These are phyloP conservation scores for Yarrowia porcina DNA, from an alignment of 805 yeast species.

Conservation along the genomic window DNA sequence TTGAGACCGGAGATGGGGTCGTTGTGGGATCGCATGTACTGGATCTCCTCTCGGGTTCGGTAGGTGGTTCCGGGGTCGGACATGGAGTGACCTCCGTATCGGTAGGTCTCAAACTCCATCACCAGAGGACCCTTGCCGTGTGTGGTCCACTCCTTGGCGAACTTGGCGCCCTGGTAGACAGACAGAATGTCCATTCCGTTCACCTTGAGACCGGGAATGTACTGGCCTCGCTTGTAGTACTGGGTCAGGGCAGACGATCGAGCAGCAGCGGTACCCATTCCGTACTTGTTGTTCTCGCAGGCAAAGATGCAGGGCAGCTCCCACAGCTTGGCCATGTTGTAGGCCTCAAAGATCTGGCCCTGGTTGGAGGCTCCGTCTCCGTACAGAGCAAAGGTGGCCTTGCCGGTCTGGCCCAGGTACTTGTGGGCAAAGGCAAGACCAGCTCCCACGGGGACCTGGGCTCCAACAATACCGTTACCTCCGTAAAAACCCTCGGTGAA, in stretches of 20 bases:
- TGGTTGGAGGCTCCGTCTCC: slow-evolving; percentile 99
- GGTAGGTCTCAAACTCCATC: slow-evolving; percentile 94
- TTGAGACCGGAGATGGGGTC: slow-evolving; percentile 97
- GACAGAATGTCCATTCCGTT: slow-evolving; percentile 99
- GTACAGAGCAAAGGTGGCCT: slow-evolving; percentile 80
- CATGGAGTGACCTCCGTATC: slow-evolving; percentile 99
- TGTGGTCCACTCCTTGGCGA: slow-evolving; percentile 94
- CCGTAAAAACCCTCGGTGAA: slow-evolving; percentile 94
- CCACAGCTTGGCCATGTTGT: slow-evolving; percentile 99
- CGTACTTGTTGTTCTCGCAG: slow-evolving; percentile 98
- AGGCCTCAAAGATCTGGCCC: slow-evolving; percentile 97
- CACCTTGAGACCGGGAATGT: slow-evolving; percentile 96
- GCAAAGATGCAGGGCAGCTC: slow-evolving; percentile 90
- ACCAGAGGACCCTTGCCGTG: slow-evolving; percentile 95
- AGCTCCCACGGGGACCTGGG: slow-evolving; percentile 97
- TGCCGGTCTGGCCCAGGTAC: slow-evolving; percentile 67
- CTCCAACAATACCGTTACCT: slow-evolving; percentile 99
- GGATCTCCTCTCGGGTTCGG: slow-evolving; percentile 99
- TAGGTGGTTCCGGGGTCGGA: slow-evolving; percentile 99
- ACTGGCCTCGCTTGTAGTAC: slow-evolving; percentile 98
- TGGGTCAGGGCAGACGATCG: slow-evolving; percentile 96
- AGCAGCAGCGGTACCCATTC: slow-evolving; percentile 98
- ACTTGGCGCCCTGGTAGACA: slow-evolving; percentile 90
- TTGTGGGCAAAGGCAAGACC: slow-evolving; percentile 98
- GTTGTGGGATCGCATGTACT: slow-evolving; percentile 97